Evolutionary conservation across 208 protist species (phyloP).

Genomic region (Acanthamoeba sp.): DNA sequence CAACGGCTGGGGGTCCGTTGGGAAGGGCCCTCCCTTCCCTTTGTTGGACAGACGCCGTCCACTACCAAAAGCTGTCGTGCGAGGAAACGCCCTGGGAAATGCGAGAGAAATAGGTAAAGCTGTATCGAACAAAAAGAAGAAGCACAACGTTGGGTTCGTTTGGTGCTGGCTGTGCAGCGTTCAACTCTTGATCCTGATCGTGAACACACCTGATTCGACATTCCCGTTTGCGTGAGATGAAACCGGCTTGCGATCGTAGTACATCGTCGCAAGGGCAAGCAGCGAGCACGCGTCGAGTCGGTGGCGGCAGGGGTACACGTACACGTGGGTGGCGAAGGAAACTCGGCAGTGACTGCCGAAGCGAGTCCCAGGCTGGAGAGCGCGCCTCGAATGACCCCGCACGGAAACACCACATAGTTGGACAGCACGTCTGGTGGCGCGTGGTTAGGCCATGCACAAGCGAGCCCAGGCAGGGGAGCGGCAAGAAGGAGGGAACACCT

Average conservation of each 20-base stretch:
- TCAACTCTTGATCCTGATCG: constrained; percentile 28
- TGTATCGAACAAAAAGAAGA: no score
- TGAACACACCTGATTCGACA: constrained; percentile 31
- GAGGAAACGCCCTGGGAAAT: no score
- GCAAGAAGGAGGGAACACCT: neutral
- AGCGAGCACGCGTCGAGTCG: neutral
- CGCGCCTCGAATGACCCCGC: constrained; percentile 44
- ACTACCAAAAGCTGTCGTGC: no score
- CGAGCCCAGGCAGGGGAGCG: neutral
- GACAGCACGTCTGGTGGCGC: neutral
- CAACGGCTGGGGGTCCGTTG: no score
- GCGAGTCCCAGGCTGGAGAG: constrained; percentile 19
- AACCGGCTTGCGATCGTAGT: no score
- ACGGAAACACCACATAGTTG: constrained; percentile 64
- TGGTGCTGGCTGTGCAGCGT: neutral
- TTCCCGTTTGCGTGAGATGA: no score
- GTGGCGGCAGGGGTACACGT: neutral
- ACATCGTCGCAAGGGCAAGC: no score
- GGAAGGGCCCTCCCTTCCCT: no score
- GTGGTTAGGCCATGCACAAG: no score
- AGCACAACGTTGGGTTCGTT: no score
- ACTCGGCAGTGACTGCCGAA: constrained; percentile 38
- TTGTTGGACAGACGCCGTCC: no score
- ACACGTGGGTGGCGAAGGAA: constrained; percentile 29
- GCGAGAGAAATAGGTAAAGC: neutral